Evolutionary conservation across 2,329 filamentous ascomycete species (phyloP), one percentile per base, ranked within the genome.

Genomic region (Hypoxylon sp.): DNA sequence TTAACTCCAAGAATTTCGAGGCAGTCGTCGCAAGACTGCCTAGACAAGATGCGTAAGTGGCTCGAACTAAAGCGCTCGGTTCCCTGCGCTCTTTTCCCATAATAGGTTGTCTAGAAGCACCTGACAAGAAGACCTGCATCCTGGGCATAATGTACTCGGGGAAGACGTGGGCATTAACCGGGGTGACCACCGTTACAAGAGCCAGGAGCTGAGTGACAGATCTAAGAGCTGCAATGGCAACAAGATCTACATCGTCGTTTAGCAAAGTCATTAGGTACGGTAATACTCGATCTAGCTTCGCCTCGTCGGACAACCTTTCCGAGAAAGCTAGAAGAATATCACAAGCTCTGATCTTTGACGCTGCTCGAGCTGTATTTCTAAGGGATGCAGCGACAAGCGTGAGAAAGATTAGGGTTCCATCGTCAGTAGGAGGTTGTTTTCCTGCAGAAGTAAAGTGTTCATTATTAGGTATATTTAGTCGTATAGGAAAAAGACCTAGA

Each of bases 271-370:
- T 92, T 37, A 98, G 83, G 77, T 98, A 98, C 0, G 96, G 96
- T 54, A 99, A 83, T 24, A 98, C 92, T 54, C 96, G 90, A 79
- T 99, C 97, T 53, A 99, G 84, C 79, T 98, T 98, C 2, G 94
- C 94, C 81, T 99, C 96, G 78, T 99, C 97, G 0, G 95, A 97
- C 24, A 98, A 81, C 66, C 92, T 87, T 80, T 98, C 94, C 0
- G 94, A 90, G 78, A 99, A 98, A 2, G 95, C 95, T 54, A 99
- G 83, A 52, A 99, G 85, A 44, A 99, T 86, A 78, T 99, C 96
- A 76, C 96, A 97, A 1, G 94, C 96, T 74, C 94, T 90, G 46
- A 98, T 86, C 73, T 94, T 91, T 26, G 95, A 93, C n/a, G 93
- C 91, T 2, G 94, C 90, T 73, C 95, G 91, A 4, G 94, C 93